A percentile compares a stretch with the other conserved stretches of the same genome.
Conservation (phyloP, 257 asterid species). For the Ilex asprella region DNA sequence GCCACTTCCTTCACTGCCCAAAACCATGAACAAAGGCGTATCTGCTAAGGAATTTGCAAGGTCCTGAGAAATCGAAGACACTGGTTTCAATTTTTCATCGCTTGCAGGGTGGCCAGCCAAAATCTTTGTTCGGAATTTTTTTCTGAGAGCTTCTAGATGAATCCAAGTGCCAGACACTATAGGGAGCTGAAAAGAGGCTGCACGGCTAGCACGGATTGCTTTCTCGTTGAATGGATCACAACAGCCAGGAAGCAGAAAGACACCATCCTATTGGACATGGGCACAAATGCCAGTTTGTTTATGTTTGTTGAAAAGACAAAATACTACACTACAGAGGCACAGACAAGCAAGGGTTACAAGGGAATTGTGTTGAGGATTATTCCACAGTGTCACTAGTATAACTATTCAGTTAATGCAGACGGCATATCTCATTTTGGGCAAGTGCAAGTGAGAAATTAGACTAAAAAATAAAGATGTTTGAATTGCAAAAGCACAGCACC, state of each 20-base stretch:
- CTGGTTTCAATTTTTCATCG: conserved; percentile 21
- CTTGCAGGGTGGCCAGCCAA: conserved; percentile 77
- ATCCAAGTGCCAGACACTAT: conserved; percentile 72
- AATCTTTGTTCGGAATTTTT: conserved; percentile 53
- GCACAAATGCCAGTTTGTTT: neutral
- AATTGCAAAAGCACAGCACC: no score
- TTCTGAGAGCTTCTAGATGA: conserved; percentile 34
- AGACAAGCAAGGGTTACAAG: no score
- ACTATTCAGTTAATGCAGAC: no score
- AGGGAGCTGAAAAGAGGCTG: conserved; percentile 89
- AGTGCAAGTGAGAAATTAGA: no score
- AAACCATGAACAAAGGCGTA: conserved; percentile 57
- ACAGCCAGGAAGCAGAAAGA: conserved; percentile 81
- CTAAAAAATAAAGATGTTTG: no score
- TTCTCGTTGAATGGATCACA: conserved; percentile 98
- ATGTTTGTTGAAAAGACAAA: no score
- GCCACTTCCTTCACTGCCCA: conserved; percentile 92
- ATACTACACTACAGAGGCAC: no score
- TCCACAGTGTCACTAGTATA: no score
- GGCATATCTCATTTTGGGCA: no score
- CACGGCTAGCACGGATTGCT: conserved; percentile 84
- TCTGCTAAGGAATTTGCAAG: conserved; percentile 46
- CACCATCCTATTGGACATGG: conserved; percentile 52
- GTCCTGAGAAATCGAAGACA: conserved; percentile 36
- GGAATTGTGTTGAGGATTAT: no score